These are phyloP conservation scores for Hypsizygus ulmarius DNA, from an alignment of 1,284 basidiomycete genomes.

Conservation along the genomic window DNA sequence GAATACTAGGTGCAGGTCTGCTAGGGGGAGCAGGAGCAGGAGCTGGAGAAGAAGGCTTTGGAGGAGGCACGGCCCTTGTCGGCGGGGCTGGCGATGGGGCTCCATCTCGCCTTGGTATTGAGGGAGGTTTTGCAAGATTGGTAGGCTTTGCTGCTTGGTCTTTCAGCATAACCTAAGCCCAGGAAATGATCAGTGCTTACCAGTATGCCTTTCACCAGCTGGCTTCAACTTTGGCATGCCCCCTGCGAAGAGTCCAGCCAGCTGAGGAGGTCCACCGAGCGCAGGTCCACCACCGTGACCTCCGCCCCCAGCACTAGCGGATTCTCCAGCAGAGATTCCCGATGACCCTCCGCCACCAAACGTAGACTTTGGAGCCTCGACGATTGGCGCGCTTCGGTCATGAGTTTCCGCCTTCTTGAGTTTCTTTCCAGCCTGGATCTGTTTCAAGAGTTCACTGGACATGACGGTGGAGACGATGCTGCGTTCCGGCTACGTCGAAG, in stretches of 20 bases:
- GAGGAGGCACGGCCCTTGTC: constrained; percentile 11
- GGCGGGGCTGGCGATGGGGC: too few relatives aligned
- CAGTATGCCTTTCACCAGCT: constrained; percentile 55
- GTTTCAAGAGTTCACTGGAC: constrained; percentile 68
- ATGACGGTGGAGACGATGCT: constrained; percentile 33
- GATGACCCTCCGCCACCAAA: constrained; percentile 35
- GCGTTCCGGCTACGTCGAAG: constrained; percentile 1
- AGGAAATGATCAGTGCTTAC: constrained; percentile 37
- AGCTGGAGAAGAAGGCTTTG: constrained; percentile 28
- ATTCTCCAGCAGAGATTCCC: constrained; percentile 31
- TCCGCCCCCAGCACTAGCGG: constrained; percentile 35
- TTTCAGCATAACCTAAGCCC: constrained; percentile 2
- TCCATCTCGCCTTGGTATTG: constrained; percentile 53
- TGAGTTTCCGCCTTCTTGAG: constrained; percentile 81
- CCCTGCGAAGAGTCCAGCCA: constrained; percentile 85
- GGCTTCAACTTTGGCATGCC: constrained; percentile 90
- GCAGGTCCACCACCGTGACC: constrained; percentile 33
- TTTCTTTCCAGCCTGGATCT: constrained; percentile 77
- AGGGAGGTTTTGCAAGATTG: constrained; percentile 63
- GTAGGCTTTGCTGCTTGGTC: constrained; percentile 54
- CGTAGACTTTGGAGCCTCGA: constrained; percentile 50
- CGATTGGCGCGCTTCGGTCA: constrained; percentile 73
- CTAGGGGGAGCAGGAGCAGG: constrained; percentile 26
- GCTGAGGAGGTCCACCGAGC: constrained; percentile 67
- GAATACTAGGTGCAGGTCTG: constrained; percentile 31